Evolutionary conservation across 2,329 filamentous ascomycete species (phyloP).

Genomic region (Pseudohalonectria lignicola): DNA sequence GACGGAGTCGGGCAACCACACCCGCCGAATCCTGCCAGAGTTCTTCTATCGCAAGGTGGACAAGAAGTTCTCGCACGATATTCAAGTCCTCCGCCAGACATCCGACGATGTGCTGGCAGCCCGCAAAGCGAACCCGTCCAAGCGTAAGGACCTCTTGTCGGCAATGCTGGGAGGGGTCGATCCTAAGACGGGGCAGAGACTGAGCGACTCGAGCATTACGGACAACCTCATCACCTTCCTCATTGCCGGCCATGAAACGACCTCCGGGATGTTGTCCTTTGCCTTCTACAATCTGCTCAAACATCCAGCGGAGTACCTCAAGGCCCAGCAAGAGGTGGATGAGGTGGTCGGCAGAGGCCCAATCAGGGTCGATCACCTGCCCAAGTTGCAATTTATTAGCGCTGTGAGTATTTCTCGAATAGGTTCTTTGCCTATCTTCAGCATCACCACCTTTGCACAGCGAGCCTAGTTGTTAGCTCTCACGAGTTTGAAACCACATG

Average conservation of each 20-base stretch:
- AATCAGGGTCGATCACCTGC: conserved; percentile 49
- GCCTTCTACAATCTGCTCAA: conserved; percentile 54
- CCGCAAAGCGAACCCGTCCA: conserved; percentile 40
- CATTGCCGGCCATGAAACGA: conserved; percentile 63
- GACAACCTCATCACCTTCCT: conserved; percentile 66
- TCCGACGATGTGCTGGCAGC: conserved; percentile 49
- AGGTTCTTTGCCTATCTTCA: background rate
- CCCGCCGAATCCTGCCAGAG: conserved; percentile 25
- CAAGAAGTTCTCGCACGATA: conserved; percentile 41
- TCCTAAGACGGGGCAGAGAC: conserved; percentile 52
- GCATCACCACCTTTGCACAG: too few relatives aligned
- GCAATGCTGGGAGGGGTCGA: conserved; percentile 61
- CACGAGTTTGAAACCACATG: too few relatives aligned
- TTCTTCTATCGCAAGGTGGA: conserved; percentile 37
- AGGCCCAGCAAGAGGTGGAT: conserved; percentile 59
- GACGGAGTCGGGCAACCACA: conserved; percentile 38
- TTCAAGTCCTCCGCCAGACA: conserved; percentile 41
- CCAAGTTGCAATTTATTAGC: conserved; percentile 53
- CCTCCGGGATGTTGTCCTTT: conserved; percentile 56
- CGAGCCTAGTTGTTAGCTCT: too few relatives aligned
- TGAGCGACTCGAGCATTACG: conserved; percentile 51
- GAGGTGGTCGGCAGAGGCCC: conserved; percentile 46
- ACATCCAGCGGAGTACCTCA: conserved; percentile 45
- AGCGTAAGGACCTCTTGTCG: conserved; percentile 56
- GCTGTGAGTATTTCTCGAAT: conserved; percentile 30